Evolutionary conservation across 495 filamentous ascomycete species (phyloP).

Genomic region (Aspergillus ellipticus): DNA sequence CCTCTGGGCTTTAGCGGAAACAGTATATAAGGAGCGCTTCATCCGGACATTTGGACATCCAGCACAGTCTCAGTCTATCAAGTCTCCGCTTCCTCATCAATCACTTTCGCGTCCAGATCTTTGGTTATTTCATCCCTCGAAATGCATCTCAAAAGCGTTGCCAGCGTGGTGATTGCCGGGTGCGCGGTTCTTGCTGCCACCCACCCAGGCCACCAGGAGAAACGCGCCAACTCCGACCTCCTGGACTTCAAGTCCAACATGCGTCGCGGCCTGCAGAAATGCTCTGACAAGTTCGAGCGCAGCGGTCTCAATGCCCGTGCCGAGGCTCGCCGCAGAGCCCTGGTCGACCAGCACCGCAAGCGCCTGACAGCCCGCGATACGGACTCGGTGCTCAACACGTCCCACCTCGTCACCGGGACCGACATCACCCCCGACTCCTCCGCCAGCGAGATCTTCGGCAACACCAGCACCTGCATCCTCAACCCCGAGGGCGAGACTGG

Average conservation of each 20-base stretch:
- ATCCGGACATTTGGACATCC: not conserved
- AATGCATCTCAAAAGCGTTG: not conserved
- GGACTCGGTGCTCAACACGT: not conserved
- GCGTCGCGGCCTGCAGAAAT: constrained; percentile 2
- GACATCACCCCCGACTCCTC: constrained; percentile 16
- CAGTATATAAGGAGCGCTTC: not conserved
- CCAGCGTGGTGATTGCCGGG: not conserved
- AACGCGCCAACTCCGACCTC: not conserved
- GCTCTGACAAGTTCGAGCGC: not conserved
- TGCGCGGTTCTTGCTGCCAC: not conserved
- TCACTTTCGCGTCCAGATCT: not conserved
- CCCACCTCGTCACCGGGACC: constrained; percentile 24
- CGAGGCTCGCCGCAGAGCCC: not conserved
- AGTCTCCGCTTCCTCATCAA: not conserved
- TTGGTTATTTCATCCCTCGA: no score
- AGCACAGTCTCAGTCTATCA: not conserved
- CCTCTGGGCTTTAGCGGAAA: no score
- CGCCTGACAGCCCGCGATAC: not conserved
- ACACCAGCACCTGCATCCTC: constrained; percentile 48
- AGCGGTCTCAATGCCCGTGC: not conserved
- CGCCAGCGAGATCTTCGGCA: constrained; percentile 37
- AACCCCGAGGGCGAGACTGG: constrained; percentile 52
- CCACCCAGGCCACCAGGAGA: not conserved
- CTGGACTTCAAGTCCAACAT: constrained; percentile 1
- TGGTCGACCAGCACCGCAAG: not conserved